These are phyloP conservation scores for Dactylonectria estremocensis DNA, from an alignment of 2,329 filamentous ascomycete species.

Conservation along the genomic window DNA sequence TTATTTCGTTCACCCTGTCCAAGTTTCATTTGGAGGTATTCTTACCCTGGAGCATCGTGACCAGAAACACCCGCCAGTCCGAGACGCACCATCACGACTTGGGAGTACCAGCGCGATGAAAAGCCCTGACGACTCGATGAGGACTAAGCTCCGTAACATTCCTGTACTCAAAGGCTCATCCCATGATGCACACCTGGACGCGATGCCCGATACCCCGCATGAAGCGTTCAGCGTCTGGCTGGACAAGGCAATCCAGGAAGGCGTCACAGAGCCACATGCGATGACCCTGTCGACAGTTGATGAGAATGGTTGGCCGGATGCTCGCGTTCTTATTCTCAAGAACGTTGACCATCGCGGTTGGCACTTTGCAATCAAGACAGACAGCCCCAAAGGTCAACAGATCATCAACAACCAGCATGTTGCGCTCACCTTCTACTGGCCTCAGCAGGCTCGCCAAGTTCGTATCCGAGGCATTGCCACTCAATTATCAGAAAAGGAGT, in stretches of 20 bases:
- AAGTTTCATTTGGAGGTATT: too few species aligned
- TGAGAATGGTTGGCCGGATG: slow-evolving; percentile 24
- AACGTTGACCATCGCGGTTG: slow-evolving; percentile 28
- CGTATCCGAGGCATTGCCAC: slow-evolving; percentile 18
- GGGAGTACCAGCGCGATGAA: background rate
- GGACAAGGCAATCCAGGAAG: slow-evolving; percentile 12
- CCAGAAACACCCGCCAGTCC: too few species aligned
- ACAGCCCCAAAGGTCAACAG: slow-evolving; percentile 31
- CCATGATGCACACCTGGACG: background rate
- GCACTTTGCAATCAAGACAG: slow-evolving; percentile 30
- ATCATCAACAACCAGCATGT: slow-evolving; percentile 10
- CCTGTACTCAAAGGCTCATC: slow-evolving; percentile 7
- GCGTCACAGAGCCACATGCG: slow-evolving; percentile 27
- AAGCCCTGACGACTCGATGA: background rate
- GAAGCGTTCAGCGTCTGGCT: slow-evolving; percentile 21
- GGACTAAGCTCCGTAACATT: slow-evolving; percentile 10
- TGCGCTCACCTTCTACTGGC: slow-evolving; percentile 33
- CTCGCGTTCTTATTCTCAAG: slow-evolving; percentile 31
- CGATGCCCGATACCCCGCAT: slow-evolving; percentile 15
- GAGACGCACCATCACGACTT: background rate
- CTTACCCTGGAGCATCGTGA: too few species aligned
- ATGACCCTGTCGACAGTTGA: slow-evolving; percentile 34
- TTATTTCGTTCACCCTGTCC: too few species aligned
- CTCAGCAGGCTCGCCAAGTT: slow-evolving; percentile 25
- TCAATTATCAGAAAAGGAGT: slow-evolving; percentile 12